A percentile compares a stretch with the other conserved stretches of the same genome.
phyloP scores from a whole-genome alignment of 129 eudicot genomes.

The Chrysanthemum makinoi region DNA sequence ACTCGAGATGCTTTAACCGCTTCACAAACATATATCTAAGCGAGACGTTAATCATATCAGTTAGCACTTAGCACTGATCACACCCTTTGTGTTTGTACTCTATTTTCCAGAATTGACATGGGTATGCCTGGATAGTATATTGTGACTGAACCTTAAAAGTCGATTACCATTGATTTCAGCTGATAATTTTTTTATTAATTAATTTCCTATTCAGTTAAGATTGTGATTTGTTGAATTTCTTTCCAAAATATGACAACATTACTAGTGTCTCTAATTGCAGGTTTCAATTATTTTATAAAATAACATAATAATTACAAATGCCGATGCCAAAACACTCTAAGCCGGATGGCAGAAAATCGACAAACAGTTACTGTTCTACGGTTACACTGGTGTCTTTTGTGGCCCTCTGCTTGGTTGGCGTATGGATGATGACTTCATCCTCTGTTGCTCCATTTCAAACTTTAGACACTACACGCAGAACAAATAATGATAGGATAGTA shows the following conservation, averaged over 20 bases:
- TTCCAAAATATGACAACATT: slow-evolving; percentile 22
- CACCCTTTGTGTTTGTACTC: slow-evolving; percentile 2
- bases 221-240: slow-evolving; percentile 10
- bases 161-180: background rate
- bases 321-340: slow-evolving; percentile 79
- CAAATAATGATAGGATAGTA: slow-evolving; percentile 39
- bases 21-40: background rate
- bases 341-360: slow-evolving; percentile 73
- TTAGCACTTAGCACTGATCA: background rate
- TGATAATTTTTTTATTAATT: background rate
- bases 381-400: slow-evolving; percentile 82
- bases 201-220: background rate
- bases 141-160: background rate
- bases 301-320: slow-evolving; percentile 43
- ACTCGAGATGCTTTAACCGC: background rate
- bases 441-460: slow-evolving; percentile 69
- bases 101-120: background rate
- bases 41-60: background rate
- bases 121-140: background rate
- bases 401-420: slow-evolving; percentile 87
- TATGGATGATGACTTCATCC: slow-evolving; percentile 98
- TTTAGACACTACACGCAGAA: slow-evolving; percentile 36
- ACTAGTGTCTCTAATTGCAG: slow-evolving; percentile 19
- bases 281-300: slow-evolving; percentile 13
- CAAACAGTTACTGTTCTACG: slow-evolving; percentile 69